Conservation (phyloP, 2,329 filamentous ascomycete species). For the Arthrobotrys sphaeroides region DNA sequence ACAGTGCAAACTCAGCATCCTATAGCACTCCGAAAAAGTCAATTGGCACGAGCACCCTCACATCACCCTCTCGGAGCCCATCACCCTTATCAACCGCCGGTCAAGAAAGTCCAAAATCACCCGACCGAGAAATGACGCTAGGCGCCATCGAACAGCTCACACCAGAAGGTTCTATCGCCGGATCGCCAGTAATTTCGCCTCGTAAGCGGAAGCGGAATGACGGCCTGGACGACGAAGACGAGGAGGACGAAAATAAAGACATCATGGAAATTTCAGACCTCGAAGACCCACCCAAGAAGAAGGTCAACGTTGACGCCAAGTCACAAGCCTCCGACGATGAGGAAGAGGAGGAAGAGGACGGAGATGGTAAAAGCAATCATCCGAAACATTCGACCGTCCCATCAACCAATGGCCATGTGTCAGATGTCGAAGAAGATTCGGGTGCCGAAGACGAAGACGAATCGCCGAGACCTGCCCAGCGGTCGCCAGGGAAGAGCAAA, state of each 20-base stretch:
- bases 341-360: conserved; percentile 25
- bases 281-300: conserved; percentile 56
- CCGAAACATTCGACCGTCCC: conserved; percentile 8
- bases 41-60: conserved; percentile 52
- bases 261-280: conserved; percentile 59
- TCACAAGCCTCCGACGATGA: conserved; percentile 34
- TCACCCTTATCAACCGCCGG: conserved; percentile 43
- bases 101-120: conserved; percentile 49
- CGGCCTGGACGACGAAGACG: conserved; percentile 27
- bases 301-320: conserved; percentile 41
- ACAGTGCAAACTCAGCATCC: conserved; percentile 64
- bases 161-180: conserved; percentile 37
- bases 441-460: conserved; percentile 41
- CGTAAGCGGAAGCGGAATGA: conserved; percentile 46
- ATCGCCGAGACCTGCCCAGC: conserved; percentile 31
- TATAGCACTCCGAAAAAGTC: conserved; percentile 52
- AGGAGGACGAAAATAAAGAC: conserved; percentile 31
- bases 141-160: conserved; percentile 51
- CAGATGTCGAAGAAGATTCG: conserved; percentile 35
- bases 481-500: conserved; percentile 41
- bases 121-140: conserved; percentile 51
- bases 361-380: conserved; percentile 9
- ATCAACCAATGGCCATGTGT: conserved; percentile 43
- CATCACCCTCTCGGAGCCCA: conserved; percentile 47
- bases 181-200: conserved; percentile 44